Base-by-base conservation (phyloP, 768 basidiomycete species). In the Agaricus subrufescens region DNA sequence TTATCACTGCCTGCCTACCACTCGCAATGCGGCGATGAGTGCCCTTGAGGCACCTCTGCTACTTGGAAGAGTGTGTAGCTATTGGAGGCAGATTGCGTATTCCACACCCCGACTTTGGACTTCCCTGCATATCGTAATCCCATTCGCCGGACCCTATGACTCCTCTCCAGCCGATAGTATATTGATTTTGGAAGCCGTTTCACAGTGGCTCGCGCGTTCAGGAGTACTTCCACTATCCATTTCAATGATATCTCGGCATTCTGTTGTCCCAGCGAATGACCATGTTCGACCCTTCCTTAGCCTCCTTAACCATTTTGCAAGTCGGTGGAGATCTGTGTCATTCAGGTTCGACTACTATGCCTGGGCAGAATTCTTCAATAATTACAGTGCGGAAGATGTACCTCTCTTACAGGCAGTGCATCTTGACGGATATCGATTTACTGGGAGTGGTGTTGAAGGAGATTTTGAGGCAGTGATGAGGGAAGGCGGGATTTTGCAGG, bases 41-140 rank as follows among this genome's bases (percentile, higher is more conserved):
- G 11, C 31, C 4, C 25, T 39, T 5, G 54, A 62, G 23, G 52
- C 63, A 1, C 66, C 67, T 7, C 39, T 68, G 10, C 52, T 66
- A 0, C 58, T 70, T 0, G 60, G 58, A 15, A 58, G 48, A 11
- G 54, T 70, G 5, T 66, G 62, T 30, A 54, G 57, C 3, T 19
- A 46, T 2, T 67, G 68, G 68, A 54, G 67, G 7, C 38, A 52
- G 26, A 48, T 67, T 12, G 60, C 61, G 0, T 46, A 63, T 25
- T 46, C 62, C 2, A 66, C 65, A 6, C 66, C 69, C 1, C 49
- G 40, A 15, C 57, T 68, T 2, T 70, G 69, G 65, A 25, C 64
- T 1, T 60, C 61, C 12, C 51, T 65, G n/a, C 58, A 64, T 42
- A 60, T 62, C 9, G 42, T 48, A 14, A 53, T 58, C n/a, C 62